Conservation (phyloP, 2,329 filamentous ascomycete genomes). For the Trichoderma lentiforme region DNA sequence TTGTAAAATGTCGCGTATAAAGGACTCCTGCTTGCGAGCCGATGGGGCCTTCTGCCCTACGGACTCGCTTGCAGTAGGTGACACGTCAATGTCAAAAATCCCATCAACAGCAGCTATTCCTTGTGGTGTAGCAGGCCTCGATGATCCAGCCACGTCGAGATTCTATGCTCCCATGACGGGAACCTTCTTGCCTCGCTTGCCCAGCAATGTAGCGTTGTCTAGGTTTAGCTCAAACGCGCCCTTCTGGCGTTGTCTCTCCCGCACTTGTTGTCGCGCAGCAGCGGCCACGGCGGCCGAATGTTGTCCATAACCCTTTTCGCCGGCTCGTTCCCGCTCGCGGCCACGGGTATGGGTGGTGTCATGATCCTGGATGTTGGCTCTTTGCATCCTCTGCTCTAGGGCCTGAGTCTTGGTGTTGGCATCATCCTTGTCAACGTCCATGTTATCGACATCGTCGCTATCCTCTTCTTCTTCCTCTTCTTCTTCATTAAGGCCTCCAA, state of each 20-base stretch:
- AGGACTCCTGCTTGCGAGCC: background rate
- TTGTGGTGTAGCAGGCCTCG: background rate
- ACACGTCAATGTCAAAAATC: conserved; percentile 14
- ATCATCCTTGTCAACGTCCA: conserved; percentile 17
- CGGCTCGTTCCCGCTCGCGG: conserved; percentile 33
- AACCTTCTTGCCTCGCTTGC: conserved; percentile 60
- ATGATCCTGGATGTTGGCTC: conserved; percentile 66
- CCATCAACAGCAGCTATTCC: conserved; percentile 21
- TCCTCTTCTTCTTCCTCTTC: conserved; percentile 65
- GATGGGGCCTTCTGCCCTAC: background rate
- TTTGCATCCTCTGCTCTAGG: conserved; percentile 83
- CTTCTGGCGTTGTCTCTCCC: conserved; percentile 63
- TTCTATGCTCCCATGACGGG: conserved; percentile 42
- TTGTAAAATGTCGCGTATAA: conserved; percentile 7
- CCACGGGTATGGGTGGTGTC: conserved; percentile 31
- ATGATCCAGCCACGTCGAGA: conserved; percentile 1
- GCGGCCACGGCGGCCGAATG: conserved; percentile 81
- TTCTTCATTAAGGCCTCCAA: conserved; percentile 67
- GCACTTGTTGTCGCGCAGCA: conserved; percentile 76
- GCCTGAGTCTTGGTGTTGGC: conserved; percentile 55
- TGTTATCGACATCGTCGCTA: conserved; percentile 49
- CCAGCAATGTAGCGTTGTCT: conserved; percentile 84
- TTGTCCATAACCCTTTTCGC: conserved; percentile 75
- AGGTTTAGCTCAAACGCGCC: conserved; percentile 89
- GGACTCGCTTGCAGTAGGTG: background rate